These are phyloP conservation scores for Oryza meridionalis DNA, from an alignment of 176 grass and related monocot genomes.

Conservation along the genomic window DNA sequence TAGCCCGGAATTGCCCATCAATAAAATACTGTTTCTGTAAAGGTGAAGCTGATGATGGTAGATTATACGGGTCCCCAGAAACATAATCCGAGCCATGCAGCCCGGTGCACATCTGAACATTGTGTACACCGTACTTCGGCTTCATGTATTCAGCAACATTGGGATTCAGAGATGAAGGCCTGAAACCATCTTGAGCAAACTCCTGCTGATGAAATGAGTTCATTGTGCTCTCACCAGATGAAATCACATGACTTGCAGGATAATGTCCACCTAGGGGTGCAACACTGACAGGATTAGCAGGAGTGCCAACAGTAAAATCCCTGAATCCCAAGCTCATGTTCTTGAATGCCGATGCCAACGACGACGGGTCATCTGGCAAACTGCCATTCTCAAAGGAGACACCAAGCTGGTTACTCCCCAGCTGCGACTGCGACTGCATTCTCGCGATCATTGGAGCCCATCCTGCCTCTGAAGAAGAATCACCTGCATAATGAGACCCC, in stretches of 20 bases:
- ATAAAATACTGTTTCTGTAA: slow-evolving; percentile 27
- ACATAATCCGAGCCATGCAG: slow-evolving; percentile 6
- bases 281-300: slow-evolving; percentile 1
- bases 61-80: slow-evolving; percentile 3
- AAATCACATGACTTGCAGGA: neutral
- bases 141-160: slow-evolving; percentile 38
- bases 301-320: slow-evolving; percentile 16
- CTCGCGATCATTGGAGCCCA: neutral
- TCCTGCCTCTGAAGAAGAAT: neutral
- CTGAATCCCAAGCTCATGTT: slow-evolving; percentile 43
- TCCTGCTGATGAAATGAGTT: neutral
- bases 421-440: neutral
- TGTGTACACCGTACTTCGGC: neutral
- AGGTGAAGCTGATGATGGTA: slow-evolving; percentile 31
- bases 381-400: neutral
- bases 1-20: neutral
- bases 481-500: neutral
- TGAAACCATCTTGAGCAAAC: slow-evolving; percentile 24
- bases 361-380: slow-evolving; percentile 48
- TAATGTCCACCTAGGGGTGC: neutral
- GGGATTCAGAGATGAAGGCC: slow-evolving; percentile 4
- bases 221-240: neutral
- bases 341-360: slow-evolving; percentile 38
- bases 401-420: slow-evolving; percentile 6
- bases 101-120: slow-evolving; percentile 9